Base-by-base conservation (phyloP, 768 basidiomycete genomes). In the Tulasnella sp. region DNA sequence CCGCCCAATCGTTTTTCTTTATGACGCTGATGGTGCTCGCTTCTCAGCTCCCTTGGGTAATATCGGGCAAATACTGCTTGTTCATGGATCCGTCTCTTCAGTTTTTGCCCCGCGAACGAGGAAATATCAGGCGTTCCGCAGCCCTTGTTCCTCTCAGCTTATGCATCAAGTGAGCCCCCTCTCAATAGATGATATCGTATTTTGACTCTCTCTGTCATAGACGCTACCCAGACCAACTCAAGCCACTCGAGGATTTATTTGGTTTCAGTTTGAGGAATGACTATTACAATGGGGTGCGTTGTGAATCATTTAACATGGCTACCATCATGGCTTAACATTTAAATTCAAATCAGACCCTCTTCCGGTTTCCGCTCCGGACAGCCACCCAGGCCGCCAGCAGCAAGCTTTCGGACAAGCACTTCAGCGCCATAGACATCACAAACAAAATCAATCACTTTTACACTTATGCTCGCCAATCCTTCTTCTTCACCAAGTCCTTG, bases 41-140 rank as follows among this genome's bases (percentile, higher is more conserved):
- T 5, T 12, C 12, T 49, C 25, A 72, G 71, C 31, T 87, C 67
- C 69, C 82, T 7, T 82, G 83, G 81, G 80, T 85, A 52, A 77
- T 85, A 11, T 84, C 84, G 0, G 81, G 82, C 22, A 70, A 72
- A 12, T 67, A 75, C 12, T 80, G 83, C 5, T 22, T 84, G 71
- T 86, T 88, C 71, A 77, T 89, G 29, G 85, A 88, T 79, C 88
- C 88, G 0, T 84, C 85, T 1, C 84, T 84, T 68, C 78, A 77
- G 17, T 83, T 85, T 78, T 82, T 88, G 22, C 85, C 86, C 3
- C 68, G 64, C 34, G 37, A 5, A n/a, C 25, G 31, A 64, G 45
- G 73, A 8, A 54, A 54, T 19, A 7, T 15, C 4, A 6, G 7
- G 29, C 52, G 54, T 8, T 34, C 36, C 19, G 73, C 54, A 6